Conservation (phyloP, 306 rosid species). For the Hippophae tibetana region DNA sequence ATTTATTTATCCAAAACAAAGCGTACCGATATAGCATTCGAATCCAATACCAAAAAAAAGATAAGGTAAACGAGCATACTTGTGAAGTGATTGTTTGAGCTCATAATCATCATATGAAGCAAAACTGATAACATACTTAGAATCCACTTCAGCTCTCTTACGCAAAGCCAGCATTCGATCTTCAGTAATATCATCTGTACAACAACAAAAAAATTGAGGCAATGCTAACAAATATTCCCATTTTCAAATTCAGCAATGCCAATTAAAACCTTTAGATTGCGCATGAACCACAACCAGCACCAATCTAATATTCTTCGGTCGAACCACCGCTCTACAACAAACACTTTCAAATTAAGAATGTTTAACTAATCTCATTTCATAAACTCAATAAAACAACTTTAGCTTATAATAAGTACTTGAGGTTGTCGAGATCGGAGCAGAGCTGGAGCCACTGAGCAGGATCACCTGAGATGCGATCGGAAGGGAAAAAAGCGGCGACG, state of each 20-base stretch:
- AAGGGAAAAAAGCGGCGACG: constrained; percentile 51
- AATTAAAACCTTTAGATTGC: constrained; percentile 33
- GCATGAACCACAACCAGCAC: constrained; percentile 50
- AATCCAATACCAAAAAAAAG: neutral
- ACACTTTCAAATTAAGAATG: neutral
- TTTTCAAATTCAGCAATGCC: too few species aligned
- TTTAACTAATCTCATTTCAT: neutral
- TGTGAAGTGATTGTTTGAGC: constrained; percentile 44
- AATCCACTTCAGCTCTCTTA: constrained; percentile 84
- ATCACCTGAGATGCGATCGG: constrained; percentile 58
- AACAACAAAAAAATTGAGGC: constrained; percentile 5
- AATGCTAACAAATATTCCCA: too few species aligned
- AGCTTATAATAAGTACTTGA: constrained; percentile 29
- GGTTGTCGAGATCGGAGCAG: constrained; percentile 81
- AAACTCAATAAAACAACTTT: neutral
- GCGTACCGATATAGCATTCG: neutral
- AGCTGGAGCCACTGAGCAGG: constrained; percentile 82
- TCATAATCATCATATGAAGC: constrained; percentile 49
- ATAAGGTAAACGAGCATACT: constrained; percentile 25
- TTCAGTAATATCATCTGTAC: constrained; percentile 64
- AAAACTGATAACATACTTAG: constrained; percentile 50
- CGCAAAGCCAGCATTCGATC: constrained; percentile 80
- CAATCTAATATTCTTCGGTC: constrained; percentile 58
- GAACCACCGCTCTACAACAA: constrained; percentile 37
- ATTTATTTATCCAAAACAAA: too few species aligned